phyloP scores from a whole-genome alignment of 805 yeast species.

The Saturnispora serradocipensis region DNA sequence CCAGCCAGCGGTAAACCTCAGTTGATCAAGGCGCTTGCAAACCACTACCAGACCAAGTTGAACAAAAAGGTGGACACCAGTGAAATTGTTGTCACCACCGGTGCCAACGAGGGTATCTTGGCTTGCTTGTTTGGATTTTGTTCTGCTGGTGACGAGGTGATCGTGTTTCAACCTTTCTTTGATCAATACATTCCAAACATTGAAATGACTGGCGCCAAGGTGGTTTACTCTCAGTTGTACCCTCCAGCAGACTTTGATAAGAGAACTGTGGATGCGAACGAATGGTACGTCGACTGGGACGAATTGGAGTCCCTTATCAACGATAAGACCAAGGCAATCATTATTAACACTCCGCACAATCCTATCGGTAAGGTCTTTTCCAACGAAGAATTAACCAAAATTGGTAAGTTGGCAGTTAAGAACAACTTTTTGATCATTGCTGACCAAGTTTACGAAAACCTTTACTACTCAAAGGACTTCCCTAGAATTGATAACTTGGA shows the following conservation, averaged over 20 bases:
- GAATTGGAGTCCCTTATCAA: slow-evolving; percentile 67
- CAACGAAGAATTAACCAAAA: slow-evolving; percentile 57
- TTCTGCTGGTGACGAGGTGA: slow-evolving; percentile 85
- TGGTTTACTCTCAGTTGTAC: slow-evolving; percentile 75
- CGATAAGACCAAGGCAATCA: slow-evolving; percentile 72
- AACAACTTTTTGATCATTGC: slow-evolving; percentile 76
- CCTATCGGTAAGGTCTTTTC: slow-evolving; percentile 90
- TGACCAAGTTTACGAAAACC: slow-evolving; percentile 93
- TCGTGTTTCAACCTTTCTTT: slow-evolving; percentile 94
- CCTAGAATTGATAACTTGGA: slow-evolving; percentile 72
- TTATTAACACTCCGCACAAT: slow-evolving; percentile 90
- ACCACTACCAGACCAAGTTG: slow-evolving; percentile 61
- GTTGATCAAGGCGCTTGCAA: slow-evolving; percentile 59
- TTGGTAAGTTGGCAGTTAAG: slow-evolving; percentile 79
- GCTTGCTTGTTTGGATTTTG: slow-evolving; percentile 78
- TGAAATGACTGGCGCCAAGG: slow-evolving; percentile 88
- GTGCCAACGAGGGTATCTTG: slow-evolving; percentile 94
- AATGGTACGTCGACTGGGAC: slow-evolving; percentile 79
- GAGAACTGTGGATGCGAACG: slow-evolving; percentile 64
- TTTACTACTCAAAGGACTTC: slow-evolving; percentile 57
- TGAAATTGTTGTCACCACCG: slow-evolving; percentile 80
- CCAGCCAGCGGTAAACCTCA: slow-evolving; percentile 82
- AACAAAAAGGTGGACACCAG: slow-evolving; percentile 45
- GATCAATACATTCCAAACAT: slow-evolving; percentile 95
- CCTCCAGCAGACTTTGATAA: slow-evolving; percentile 67